Conservation (phyloP, 192 early-diverging fungal genomes). For the Podila epicladia region DNA sequence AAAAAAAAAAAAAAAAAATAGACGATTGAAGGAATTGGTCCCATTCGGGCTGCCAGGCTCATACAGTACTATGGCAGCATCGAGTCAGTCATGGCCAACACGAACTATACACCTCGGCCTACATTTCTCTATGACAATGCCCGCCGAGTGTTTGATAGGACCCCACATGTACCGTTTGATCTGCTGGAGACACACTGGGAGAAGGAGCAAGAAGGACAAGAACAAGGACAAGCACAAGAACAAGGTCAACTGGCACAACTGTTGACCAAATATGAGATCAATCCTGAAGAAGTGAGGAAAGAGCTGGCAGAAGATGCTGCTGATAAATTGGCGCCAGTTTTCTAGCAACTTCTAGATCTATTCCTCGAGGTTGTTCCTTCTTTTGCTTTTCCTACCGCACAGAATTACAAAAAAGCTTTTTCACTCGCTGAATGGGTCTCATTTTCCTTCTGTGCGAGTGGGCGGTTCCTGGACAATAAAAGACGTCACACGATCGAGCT, state of each 20-base stretch:
- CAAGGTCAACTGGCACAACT: slow-evolving; percentile 12
- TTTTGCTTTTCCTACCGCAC: too few species aligned
- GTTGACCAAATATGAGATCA: slow-evolving; percentile 24
- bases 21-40: slow-evolving; percentile 73
- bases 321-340: too few species aligned
- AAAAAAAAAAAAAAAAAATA: background rate
- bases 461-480: too few species aligned
- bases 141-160: slow-evolving; percentile 36
- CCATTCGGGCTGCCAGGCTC: slow-evolving; percentile 66
- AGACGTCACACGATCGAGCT: too few species aligned
- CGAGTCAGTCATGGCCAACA: slow-evolving; percentile 60
- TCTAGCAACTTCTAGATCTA: too few species aligned
- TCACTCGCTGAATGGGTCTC: too few species aligned
- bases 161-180: background rate
- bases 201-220: background rate
- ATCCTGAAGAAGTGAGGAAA: slow-evolving; percentile 3
- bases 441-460: too few species aligned
- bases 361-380: too few species aligned
- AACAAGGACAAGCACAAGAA: background rate
- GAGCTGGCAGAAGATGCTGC: slow-evolving; percentile 2
- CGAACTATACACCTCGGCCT: slow-evolving; percentile 12
- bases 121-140: slow-evolving; percentile 39
- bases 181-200: background rate
- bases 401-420: too few species aligned
- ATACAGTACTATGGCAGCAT: slow-evolving; percentile 69